Base-by-base conservation (phyloP, 495 filamentous ascomycete species). In the Extremus antarcticus region DNA sequence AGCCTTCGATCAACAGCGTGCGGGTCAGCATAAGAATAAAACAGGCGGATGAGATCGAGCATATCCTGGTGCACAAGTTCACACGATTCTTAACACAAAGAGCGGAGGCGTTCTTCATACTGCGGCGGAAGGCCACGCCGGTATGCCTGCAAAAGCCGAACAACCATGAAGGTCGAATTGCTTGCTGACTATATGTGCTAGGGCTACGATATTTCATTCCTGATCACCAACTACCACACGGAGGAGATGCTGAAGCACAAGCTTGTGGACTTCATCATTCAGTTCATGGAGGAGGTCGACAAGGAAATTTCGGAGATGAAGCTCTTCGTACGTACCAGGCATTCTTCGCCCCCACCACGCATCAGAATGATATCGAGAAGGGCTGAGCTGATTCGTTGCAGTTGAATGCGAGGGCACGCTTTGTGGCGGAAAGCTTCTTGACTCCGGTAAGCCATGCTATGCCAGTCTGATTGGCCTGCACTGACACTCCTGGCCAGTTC, bases 251-350 rank as follows among this genome's bases (percentile, higher is more conserved):
- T 97, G 65, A 97, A 95, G 74, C 89, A 98, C 66, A 96, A 98
- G 73, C 74, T 98, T 57, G 94, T 98, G 10, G 92, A 98, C 65
- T 98, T 98, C 64, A 92, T 97, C 56, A 94, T 99, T 56, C 84
- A 95, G 60, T 97, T 96, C 67, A 96, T 97, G 90, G 91, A 97
- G 72, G 94, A 99, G 65, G 92, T 97, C 25, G 92, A 97, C 66
- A 97, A 97, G 75, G 94, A 99, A 70, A 97, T 97, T 50, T 97
- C 91, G 1, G 94, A 97, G 71, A 96, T 97, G 92, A 99, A 99
- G 80, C 81, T 99, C 58, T 99, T 97, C 71, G 91, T 97, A 81
- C 41, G 66, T 68, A 53, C 39, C 23, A 1, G 29, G 29, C 29
- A 13, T n/a, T n/a, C n/a, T n/a, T n/a, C n/a, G n/a, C n/a, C n/a